phyloP scores from a whole-genome alignment of 257 asterid genomes.

The Petrea volubilis region DNA sequence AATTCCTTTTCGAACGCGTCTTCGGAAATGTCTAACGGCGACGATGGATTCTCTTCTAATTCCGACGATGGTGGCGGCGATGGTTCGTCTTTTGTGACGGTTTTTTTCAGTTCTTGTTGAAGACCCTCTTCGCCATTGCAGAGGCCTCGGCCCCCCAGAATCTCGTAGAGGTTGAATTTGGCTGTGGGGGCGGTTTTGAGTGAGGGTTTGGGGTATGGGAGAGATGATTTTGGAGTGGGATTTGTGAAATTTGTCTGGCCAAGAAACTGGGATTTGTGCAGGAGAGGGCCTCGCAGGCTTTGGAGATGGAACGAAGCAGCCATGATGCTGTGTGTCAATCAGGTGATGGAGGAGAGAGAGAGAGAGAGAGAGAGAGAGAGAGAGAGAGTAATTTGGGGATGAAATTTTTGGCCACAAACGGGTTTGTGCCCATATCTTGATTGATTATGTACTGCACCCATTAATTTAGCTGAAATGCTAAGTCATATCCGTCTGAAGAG shows the following conservation, averaged over 20 bases:
- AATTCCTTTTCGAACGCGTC: slow-evolving; percentile 81
- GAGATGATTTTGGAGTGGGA: slow-evolving; percentile 26
- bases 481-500: background rate
- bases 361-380: background rate
- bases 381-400: background rate
- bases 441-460: slow-evolving; percentile 9
- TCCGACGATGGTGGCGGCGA: slow-evolving; percentile 10
- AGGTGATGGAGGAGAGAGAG: background rate
- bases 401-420: slow-evolving; percentile 49
- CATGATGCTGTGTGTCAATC: slow-evolving; percentile 36
- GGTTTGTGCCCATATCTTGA: slow-evolving; percentile 10
- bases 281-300: slow-evolving; percentile 36
- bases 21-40: slow-evolving; percentile 31
- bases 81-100: slow-evolving; percentile 35
- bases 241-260: slow-evolving; percentile 44
- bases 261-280: slow-evolving; percentile 61
- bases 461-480: slow-evolving; percentile 1
- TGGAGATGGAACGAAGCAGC: slow-evolving; percentile 62
- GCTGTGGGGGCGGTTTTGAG: slow-evolving; percentile 41
- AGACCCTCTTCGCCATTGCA: slow-evolving; percentile 78
- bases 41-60: slow-evolving; percentile 22
- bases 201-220: slow-evolving; percentile 29
- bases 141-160: slow-evolving; percentile 83
- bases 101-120: slow-evolving; percentile 51
- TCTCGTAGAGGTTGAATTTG: slow-evolving; percentile 74